phyloP scores from a whole-genome alignment of 805 yeast genomes.

The Zygoascus ofunaensis region DNA sequence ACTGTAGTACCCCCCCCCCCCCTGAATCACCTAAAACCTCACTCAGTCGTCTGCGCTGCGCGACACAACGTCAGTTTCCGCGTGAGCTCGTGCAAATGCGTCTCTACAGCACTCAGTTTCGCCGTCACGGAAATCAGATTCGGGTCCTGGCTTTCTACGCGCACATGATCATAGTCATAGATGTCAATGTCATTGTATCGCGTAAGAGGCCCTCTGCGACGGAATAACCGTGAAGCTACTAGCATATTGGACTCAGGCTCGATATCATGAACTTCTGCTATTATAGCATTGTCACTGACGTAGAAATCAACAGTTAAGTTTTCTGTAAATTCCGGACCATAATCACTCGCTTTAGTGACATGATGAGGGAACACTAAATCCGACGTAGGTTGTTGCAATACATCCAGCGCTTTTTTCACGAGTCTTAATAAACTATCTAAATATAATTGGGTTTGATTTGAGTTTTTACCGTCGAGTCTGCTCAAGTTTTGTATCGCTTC shows the following conservation, averaged over 20 bases:
- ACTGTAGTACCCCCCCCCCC: too few relatives aligned
- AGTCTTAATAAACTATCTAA: neutral
- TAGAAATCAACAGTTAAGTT: constrained; percentile 16
- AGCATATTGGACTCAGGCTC: constrained; percentile 3
- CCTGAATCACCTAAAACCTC: too few relatives aligned
- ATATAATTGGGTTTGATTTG: neutral
- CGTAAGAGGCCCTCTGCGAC: neutral
- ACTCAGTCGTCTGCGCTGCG: too few relatives aligned
- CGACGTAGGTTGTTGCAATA: constrained; percentile 9
- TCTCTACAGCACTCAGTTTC: constrained; percentile 18
- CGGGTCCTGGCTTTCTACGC: constrained; percentile 21
- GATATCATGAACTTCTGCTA: constrained; percentile 15
- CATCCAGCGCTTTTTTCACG: constrained; percentile 1
- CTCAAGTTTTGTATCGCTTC: constrained; percentile 7
- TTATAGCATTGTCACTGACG: constrained; percentile 13
- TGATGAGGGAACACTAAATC: constrained; percentile 10
- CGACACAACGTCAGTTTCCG: constrained; percentile 31
- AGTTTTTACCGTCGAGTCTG: neutral
- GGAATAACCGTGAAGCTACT: neutral
- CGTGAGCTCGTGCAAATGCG: constrained; percentile 13
- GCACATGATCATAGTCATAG: constrained; percentile 16
- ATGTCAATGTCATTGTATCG: constrained; percentile 13
- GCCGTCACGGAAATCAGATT: constrained; percentile 19
- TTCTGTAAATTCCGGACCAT: constrained; percentile 8
- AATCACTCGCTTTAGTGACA: constrained; percentile 5